A percentile compares a stretch with the other conserved stretches of the same genome.
Evolutionary conservation across 805 yeast genomes (phyloP).

Genomic region (Isabelozyma heimii): DNA sequence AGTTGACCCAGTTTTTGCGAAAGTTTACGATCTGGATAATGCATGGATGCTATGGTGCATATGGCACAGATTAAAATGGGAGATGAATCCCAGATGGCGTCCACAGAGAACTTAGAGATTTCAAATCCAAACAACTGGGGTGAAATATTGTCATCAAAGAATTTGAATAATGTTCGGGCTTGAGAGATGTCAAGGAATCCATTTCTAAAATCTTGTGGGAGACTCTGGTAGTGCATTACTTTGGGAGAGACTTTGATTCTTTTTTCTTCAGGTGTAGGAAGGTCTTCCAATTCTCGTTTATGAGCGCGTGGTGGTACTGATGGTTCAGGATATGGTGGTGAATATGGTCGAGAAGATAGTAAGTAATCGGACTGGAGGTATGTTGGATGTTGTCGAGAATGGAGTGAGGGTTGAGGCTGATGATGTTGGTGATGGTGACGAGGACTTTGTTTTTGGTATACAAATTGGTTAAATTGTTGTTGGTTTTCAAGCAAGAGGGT

Average conservation of each 20-base stretch:
- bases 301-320: not conserved
- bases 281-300: not conserved
- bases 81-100: conserved; percentile 50
- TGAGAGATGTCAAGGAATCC: conserved; percentile 34
- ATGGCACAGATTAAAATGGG: conserved; percentile 60
- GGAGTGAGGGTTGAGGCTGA: not conserved
- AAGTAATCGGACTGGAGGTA: not conserved
- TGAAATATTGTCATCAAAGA: conserved; percentile 53
- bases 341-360: not conserved
- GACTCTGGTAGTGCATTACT: conserved; percentile 3
- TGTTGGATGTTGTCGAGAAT: not conserved
- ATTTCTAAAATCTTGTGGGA: conserved; percentile 31
- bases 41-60: conserved; percentile 60
- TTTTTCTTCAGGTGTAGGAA: not conserved
- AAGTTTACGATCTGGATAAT: conserved; percentile 43
- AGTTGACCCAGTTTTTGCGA: conserved; percentile 26
- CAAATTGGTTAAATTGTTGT: conserved; percentile 4
- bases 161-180: conserved; percentile 48
- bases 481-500: conserved; percentile 20
- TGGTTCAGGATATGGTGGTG: not conserved
- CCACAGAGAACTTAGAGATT: conserved; percentile 47
- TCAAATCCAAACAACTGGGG: conserved; percentile 69
- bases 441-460: not conserved
- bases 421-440: not conserved
- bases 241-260: not conserved